Base-by-base conservation (phyloP, 208 protist species). In the Acanthamoeba rhysodes region DNA sequence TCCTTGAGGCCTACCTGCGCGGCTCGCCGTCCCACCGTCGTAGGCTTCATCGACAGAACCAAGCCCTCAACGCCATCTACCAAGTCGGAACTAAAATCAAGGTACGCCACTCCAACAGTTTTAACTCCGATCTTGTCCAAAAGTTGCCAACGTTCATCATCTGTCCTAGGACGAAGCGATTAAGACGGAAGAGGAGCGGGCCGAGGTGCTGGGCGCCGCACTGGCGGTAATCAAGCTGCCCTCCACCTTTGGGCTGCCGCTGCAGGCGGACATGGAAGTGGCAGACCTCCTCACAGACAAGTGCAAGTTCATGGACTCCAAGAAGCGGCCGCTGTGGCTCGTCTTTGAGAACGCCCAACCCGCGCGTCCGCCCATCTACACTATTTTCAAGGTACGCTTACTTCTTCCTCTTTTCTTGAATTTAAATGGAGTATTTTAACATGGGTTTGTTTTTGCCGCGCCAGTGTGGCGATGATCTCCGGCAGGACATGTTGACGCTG, bases 401-500 rank as follows among this genome's bases (percentile, higher is more conserved):
- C 62, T 1, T 3, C 62, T 6, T 68, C 62, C 12, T 29, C 2
- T 14, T 24, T 68, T 29, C 3, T 68, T 7, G 1, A 8, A 20
- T 6, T 50, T 80, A 9, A n/a, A 74, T 37, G 2, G 5, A 24
- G 5, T 74, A 2, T 10, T 74, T 76, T 48, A 12, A 48, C 45
- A 7, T 48, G 6, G 7, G n/a, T 5, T 14, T 14, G 2, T 24
- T 18, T 62, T 16, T 22, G 55, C 55, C 0, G 9, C 20, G 62
- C 4, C 27, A 80, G 72, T 85, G 41, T 32, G 97, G 98, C 37
- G 98, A 99, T 93, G 99, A 99, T 96, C 94, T 99, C 55, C 96
- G 99, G 32, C 98, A 99, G 95, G 98, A 99, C 95, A 96, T 99
- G 80, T 96, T 99, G 14, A 99, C 98, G 8, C 95, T 99, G 55